phyloP scores from a whole-genome alignment of 2,329 filamentous ascomycete species.

The Exophiala dermatitidis region DNA sequence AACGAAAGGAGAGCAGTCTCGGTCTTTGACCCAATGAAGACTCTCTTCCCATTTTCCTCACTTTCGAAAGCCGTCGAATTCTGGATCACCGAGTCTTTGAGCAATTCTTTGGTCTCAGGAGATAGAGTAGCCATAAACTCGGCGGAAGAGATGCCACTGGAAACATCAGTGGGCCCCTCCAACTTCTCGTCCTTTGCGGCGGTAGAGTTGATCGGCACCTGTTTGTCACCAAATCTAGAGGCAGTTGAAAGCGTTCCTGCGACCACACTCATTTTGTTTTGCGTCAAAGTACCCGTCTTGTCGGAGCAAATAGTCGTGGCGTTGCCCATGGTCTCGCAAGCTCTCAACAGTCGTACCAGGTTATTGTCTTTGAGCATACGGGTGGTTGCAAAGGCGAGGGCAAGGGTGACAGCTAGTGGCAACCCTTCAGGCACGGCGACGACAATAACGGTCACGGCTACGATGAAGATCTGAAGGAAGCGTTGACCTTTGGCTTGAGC shows the following conservation, averaged over 20 bases:
- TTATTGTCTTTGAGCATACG: slow-evolving; percentile 59
- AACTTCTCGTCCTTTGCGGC: slow-evolving; percentile 26
- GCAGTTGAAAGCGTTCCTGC: slow-evolving; percentile 48
- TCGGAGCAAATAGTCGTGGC: slow-evolving; percentile 59
- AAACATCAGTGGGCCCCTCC: slow-evolving; percentile 19
- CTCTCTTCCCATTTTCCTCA: slow-evolving; percentile 51
- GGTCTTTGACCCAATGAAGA: slow-evolving; percentile 69
- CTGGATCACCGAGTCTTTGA: slow-evolving; percentile 58
- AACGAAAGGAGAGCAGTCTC: slow-evolving; percentile 69
- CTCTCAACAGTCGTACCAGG: slow-evolving; percentile 52
- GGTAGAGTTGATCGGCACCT: slow-evolving; percentile 28
- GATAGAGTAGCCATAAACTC: slow-evolving; percentile 51
- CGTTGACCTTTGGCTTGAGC: slow-evolving; percentile 48
- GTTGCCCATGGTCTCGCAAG: slow-evolving; percentile 59
- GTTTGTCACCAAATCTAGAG: slow-evolving; percentile 40
- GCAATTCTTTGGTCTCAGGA: slow-evolving; percentile 47
- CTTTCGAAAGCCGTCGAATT: slow-evolving; percentile 66
- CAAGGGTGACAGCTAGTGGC: slow-evolving; percentile 54
- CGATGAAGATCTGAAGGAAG: slow-evolving; percentile 54
- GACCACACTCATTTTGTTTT: slow-evolving; percentile 58
- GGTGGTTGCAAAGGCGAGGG: slow-evolving; percentile 56
- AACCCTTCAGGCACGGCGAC: slow-evolving; percentile 56
- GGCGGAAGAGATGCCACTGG: slow-evolving; percentile 44
- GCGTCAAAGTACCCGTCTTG: slow-evolving; percentile 59
- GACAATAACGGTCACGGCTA: slow-evolving; percentile 53